Evolutionary conservation across 2,329 filamentous ascomycete species (phyloP).

Genomic region (Dactylellina drechsleri): DNA sequence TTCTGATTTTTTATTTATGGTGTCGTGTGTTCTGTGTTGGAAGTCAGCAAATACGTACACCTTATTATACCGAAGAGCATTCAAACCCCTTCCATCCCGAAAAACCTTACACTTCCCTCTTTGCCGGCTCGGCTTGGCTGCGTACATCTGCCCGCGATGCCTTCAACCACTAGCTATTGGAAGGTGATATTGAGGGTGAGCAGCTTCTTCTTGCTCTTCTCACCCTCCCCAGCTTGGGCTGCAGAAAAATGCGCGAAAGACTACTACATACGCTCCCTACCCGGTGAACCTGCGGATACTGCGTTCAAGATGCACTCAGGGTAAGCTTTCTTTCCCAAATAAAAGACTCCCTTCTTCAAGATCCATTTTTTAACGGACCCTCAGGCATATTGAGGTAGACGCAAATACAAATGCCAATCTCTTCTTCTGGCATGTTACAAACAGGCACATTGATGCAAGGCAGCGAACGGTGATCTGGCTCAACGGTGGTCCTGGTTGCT

Average conservation of each 20-base stretch:
- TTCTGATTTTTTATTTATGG: slow-evolving; percentile 4
- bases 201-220: slow-evolving; percentile 30
- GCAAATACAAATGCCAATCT: slow-evolving; percentile 88
- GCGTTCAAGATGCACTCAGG: slow-evolving; percentile 97
- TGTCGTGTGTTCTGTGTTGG: slow-evolving; percentile 39
- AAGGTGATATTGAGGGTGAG: slow-evolving; percentile 20
- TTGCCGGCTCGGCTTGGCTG: neutral
- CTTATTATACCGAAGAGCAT: slow-evolving; percentile 1
- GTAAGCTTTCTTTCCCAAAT: slow-evolving; percentile 67
- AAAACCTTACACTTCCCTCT: slow-evolving; percentile 8
- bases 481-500: slow-evolving; percentile 96
- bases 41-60: slow-evolving; percentile 29
- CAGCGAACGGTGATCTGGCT: slow-evolving; percentile 95
- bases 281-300: slow-evolving; percentile 81
- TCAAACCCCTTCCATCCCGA: neutral
- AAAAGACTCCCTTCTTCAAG: neutral
- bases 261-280: slow-evolving; percentile 87
- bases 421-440: slow-evolving; percentile 99
- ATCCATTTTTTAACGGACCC: neutral
- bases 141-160: slow-evolving; percentile 27
- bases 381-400: slow-evolving; percentile 88
- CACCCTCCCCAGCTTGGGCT: slow-evolving; percentile 60
- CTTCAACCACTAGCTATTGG: slow-evolving; percentile 23
- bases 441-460: slow-evolving; percentile 90
- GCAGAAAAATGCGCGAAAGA: slow-evolving; percentile 76